Percentiles rank a stretch among this genome's conserved stretches.
Evolutionary conservation across 805 yeast genomes (phyloP).

Genomic region (Yamadazyma sp.): DNA sequence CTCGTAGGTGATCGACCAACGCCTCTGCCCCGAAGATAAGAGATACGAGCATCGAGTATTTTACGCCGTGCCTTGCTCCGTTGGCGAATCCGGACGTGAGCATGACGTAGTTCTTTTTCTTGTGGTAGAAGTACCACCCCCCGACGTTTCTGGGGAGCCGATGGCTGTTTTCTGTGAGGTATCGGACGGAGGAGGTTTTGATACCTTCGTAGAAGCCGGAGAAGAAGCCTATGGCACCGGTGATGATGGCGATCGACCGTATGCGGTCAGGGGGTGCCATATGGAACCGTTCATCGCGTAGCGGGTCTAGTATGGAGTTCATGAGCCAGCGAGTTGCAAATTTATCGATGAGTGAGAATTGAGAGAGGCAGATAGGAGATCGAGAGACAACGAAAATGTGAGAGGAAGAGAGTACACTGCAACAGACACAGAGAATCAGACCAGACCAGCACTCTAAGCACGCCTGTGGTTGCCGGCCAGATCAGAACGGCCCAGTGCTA

Average conservation of each 20-base stretch:
- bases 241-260: constrained; percentile 36
- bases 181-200: constrained; percentile 53
- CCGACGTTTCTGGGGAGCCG: constrained; percentile 73
- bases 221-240: constrained; percentile 44
- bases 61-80: constrained; percentile 43
- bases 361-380: no score
- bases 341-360: constrained; percentile 1
- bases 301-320: constrained; percentile 1
- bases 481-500: no score
- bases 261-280: constrained; percentile 49
- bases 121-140: constrained; percentile 89
- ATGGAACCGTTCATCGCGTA: constrained; percentile 46
- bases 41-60: constrained; percentile 44
- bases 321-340: background rate
- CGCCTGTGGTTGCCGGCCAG: no score
- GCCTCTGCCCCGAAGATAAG: constrained; percentile 64
- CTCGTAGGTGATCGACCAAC: constrained; percentile 47
- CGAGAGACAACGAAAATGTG: no score
- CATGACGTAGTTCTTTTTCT: constrained; percentile 76
- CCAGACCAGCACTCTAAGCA: no score
- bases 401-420: no score
- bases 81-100: constrained; percentile 50
- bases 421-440: no score
- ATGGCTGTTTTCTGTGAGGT: constrained; percentile 79
- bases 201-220: constrained; percentile 65